These are phyloP conservation scores for Aspergillus sp. DNA, from an alignment of 2,329 filamentous ascomycete species.

Conservation along the genomic window DNA sequence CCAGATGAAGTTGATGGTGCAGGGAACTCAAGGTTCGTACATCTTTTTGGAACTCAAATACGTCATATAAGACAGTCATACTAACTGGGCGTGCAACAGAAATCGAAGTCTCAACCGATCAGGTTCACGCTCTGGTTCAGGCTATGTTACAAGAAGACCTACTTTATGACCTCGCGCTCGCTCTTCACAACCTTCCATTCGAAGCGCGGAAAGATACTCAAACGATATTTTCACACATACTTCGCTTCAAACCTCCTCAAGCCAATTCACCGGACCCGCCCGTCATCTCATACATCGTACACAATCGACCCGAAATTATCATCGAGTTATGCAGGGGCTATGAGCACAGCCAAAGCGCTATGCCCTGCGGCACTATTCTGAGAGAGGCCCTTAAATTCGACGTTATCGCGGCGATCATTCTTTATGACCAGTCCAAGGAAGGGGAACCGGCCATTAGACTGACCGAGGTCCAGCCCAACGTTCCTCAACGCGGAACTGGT, in stretches of 20 bases:
- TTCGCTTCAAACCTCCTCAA: slow-evolving; percentile 75
- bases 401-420: slow-evolving; percentile 81
- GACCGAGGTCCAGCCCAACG: slow-evolving; percentile 72
- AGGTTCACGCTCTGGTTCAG: slow-evolving; percentile 81
- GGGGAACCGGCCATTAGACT: slow-evolving; percentile 75
- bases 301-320: slow-evolving; percentile 81
- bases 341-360: slow-evolving; percentile 84
- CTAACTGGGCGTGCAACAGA: slow-evolving; percentile 54
- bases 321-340: slow-evolving; percentile 88
- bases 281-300: slow-evolving; percentile 84
- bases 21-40: slow-evolving; percentile 80
- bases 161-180: slow-evolving; percentile 76
- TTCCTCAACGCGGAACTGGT: slow-evolving; percentile 73
- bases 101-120: slow-evolving; percentile 79
- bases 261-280: slow-evolving; percentile 73
- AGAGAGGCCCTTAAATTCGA: slow-evolving; percentile 90
- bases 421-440: slow-evolving; percentile 83
- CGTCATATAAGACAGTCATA: neutral
- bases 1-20: slow-evolving; percentile 90
- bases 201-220: slow-evolving; percentile 95
- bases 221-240: slow-evolving; percentile 91
- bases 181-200: slow-evolving; percentile 84
- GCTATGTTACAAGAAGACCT: slow-evolving; percentile 87
- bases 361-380: slow-evolving; percentile 84
- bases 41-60: neutral